Conservation (phyloP, 495 filamentous ascomycete species). For the Penicillium robsamsonii region DNA sequence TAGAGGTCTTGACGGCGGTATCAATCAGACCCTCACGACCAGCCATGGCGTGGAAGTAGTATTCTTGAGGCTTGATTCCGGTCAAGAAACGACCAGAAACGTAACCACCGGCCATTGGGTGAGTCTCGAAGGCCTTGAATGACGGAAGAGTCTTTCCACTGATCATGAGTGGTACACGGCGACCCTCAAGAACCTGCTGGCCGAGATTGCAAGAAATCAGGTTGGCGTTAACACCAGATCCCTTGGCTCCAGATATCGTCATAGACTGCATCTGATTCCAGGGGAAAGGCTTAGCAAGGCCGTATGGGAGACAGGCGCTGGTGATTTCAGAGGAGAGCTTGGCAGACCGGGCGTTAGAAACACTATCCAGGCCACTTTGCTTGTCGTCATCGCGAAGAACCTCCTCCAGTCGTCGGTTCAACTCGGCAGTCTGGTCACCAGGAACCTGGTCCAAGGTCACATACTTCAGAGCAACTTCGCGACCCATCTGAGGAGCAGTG, state of each 20-base stretch:
- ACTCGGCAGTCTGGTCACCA: slow-evolving; percentile 61
- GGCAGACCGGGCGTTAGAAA: slow-evolving; percentile 71
- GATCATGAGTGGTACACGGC: slow-evolving; percentile 94
- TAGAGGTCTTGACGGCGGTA: slow-evolving; percentile 97
- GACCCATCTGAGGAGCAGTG: slow-evolving; percentile 69
- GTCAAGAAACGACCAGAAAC: slow-evolving; percentile 97
- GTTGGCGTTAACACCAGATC: slow-evolving; percentile 88
- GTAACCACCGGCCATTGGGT: slow-evolving; percentile 89
- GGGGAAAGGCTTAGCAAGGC: slow-evolving; percentile 88
- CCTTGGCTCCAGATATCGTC: slow-evolving; percentile 97
- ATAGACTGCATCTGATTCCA: slow-evolving; percentile 99
- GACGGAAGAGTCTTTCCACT: slow-evolving; percentile 95
- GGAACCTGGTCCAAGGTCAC: slow-evolving; percentile 75
- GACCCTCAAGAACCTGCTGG: slow-evolving; percentile 93
- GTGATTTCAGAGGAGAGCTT: slow-evolving; percentile 79
- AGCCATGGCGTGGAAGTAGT: slow-evolving; percentile 99
- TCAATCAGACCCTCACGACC: slow-evolving; percentile 98
- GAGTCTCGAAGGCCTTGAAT: slow-evolving; percentile 87
- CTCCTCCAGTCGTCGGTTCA: slow-evolving; percentile 77
- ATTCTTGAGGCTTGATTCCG: slow-evolving; percentile 94
- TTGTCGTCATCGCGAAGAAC: slow-evolving; percentile 89
- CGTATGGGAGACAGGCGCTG: slow-evolving; percentile 69
- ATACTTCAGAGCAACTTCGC: slow-evolving; percentile 82
- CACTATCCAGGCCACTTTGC: slow-evolving; percentile 79
- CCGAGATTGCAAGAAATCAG: slow-evolving; percentile 97